Base-by-base conservation (phyloP, 116 monocot genomes). In the Zostera marina region DNA sequence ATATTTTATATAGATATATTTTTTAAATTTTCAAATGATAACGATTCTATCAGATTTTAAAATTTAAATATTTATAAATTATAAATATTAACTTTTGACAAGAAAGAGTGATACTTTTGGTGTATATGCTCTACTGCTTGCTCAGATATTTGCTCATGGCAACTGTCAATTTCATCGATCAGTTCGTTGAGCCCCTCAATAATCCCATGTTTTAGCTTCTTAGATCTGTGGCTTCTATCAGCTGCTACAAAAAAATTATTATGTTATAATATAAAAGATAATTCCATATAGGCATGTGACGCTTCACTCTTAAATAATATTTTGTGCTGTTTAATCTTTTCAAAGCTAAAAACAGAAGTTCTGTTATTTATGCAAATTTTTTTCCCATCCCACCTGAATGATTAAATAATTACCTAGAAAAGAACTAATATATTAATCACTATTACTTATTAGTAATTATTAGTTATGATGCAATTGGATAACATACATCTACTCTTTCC, bases 51-150 rank as follows among this genome's bases (percentile, higher is more conserved):
- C 38, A 5, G 19, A 16, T 20, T 42, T n/a, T 3, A 44, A 43
- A 21, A 59, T 11, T 22, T 38, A 38, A 56, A 56, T 32, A 1
- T 5, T 40, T 57, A 59, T 20, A 10, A 11, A 41, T 11, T 13
- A 22, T 43, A 3, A 17, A 59, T 6, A 15, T n/a, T n/a, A n/a
- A 22, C 17, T 9, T 0, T 24, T 42, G 40, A 22, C 0, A 44
- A 23, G 21, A 53, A 11, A 20, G 44, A 66, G 40, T 60, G 8
- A 22, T 96, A 86, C 99, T 99, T 99, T 65, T 99, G 99, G 61
- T 99, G 99, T 72, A 99, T 99, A 54, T 81, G 99, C 72, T 91
- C 99, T 63, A 99, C 87, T 42, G 99, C 91, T 74, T 91, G 99
- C 68, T 90, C 99, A 56, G 99, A 86, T 58, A 99, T 91, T 63